Evolutionary conservation across 1,139 yeast genomes (phyloP), one percentile per base, ranked within the genome.

Genomic region (Diutina pseudorugosa): DNA sequence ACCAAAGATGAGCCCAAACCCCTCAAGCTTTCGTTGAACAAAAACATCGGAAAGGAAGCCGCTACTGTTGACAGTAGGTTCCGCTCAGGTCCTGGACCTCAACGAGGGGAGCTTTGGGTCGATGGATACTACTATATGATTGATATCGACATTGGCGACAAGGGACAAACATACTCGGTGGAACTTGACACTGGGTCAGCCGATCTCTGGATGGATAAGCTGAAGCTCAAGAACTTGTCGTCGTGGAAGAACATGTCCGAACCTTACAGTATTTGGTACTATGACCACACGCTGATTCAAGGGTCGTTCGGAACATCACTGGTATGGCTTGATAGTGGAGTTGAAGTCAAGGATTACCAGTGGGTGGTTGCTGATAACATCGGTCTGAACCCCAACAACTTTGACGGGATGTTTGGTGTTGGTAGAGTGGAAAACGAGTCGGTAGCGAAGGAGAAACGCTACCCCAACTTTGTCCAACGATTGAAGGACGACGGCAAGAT

Each of bases 161-260:
- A 55, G 44, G 25, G 41, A 33, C 57, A 57, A 36, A 40, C 44
- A n/a, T 47, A 51, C 11, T 8, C 12, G 8, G 55, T 57, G 18
- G 19, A 6, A 9, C 14, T 43, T 16, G 58, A 57, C 53, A 55
- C 58, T 18, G 58, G 58, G 2, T 57, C 58, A 12, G 48, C 56
- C 4, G 57, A 57, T 41, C 50, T 57, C 9, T 57, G 58, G 58
- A 53, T 55, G 8, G 50, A 40, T 50, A 14, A 21, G 14, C 3
- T 8, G 18, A 5, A n/a, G 11, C 8, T 19, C 4, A 21, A 23
- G 23, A 23, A 16, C 33, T 2, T 11, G 12, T 27, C 5, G 11
- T 52, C 6, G 19, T 47, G 41, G 53, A 52, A 41, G 49, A 55
- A 16, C 16, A 55, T 55, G 4, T 54, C 55, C 2, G 25, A 52